Conservation (phyloP, 2,329 filamentous ascomycete species). For the Clonostachys chloroleuca region DNA sequence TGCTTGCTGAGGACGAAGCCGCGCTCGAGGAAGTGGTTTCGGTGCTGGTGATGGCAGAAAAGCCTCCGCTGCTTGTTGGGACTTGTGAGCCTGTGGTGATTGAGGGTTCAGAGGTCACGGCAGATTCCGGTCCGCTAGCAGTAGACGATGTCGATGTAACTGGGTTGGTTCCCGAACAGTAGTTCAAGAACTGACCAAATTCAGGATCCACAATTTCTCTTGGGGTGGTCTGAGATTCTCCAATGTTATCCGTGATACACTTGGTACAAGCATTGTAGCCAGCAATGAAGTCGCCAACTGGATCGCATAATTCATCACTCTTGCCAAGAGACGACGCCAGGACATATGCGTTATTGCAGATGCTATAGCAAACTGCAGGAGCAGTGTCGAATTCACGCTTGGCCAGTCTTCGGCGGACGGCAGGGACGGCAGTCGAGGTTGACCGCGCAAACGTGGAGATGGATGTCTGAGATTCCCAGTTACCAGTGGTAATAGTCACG, state of each 20-base stretch:
- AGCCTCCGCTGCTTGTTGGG: constrained; percentile 10
- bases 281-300: constrained; percentile 32
- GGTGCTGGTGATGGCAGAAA: constrained; percentile 9
- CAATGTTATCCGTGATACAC: constrained; percentile 29
- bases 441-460: constrained; percentile 26
- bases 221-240: constrained; percentile 14
- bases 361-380: constrained; percentile 44
- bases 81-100: constrained; percentile 17
- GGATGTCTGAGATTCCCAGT: constrained; percentile 47
- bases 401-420: constrained; percentile 12
- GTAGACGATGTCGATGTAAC: constrained; percentile 6
- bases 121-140: constrained; percentile 11
- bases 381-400: constrained; percentile 31
- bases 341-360: constrained; percentile 44
- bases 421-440: constrained; percentile 4
- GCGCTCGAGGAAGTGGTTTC: not conserved
- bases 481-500: constrained; percentile 46
- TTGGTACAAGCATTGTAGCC: constrained; percentile 28
- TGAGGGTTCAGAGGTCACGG: constrained; percentile 10
- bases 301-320: constrained; percentile 34
- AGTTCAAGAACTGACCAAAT: constrained; percentile 40
- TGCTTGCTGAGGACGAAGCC: not conserved
- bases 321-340: constrained; percentile 46
- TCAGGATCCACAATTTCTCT: constrained; percentile 25
- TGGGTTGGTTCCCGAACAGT: constrained; percentile 27